A percentile compares a stretch with the other conserved stretches of the same genome.
Conservation (phyloP, 2,329 filamentous ascomycete genomes). For the Pezicula neosporulosa region DNA sequence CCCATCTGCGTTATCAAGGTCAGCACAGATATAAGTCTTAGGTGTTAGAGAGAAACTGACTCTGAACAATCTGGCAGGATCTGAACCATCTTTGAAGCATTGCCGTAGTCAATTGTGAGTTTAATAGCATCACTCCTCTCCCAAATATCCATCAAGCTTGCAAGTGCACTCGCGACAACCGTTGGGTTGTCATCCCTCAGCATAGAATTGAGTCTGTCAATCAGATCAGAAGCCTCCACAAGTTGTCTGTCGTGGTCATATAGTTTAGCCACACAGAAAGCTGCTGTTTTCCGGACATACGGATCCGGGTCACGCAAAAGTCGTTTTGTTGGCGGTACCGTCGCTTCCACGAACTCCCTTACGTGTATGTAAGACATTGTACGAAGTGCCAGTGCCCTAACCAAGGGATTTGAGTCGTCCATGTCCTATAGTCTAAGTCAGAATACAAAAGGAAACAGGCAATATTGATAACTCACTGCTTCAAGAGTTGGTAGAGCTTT, state of each 20-base stretch:
- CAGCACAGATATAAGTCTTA: not conserved
- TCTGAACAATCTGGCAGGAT: constrained; percentile 96
- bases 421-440: constrained; percentile 62
- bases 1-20: constrained; percentile 64
- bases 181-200: constrained; percentile 95
- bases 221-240: constrained; percentile 87
- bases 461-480: constrained; percentile 50
- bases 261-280: constrained; percentile 93
- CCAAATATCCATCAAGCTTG: constrained; percentile 95
- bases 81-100: constrained; percentile 96
- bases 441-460: not conserved
- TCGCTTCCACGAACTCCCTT: constrained; percentile 89
- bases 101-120: constrained; percentile 94
- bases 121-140: constrained; percentile 96
- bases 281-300: constrained; percentile 96
- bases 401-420: constrained; percentile 87
- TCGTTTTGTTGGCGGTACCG: constrained; percentile 77
- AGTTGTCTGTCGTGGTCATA: constrained; percentile 93
- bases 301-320: constrained; percentile 85
- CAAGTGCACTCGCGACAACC: constrained; percentile 90
- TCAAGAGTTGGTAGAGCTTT: constrained; percentile 88
- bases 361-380: constrained; percentile 99
- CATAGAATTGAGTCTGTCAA: constrained; percentile 85
- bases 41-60: constrained; percentile 47
- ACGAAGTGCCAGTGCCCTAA: constrained; percentile 85